Evolutionary conservation across 2,329 filamentous ascomycete genomes (phyloP), one percentile per base, ranked within the genome.

Genomic region (Fusarium domesticum): DNA sequence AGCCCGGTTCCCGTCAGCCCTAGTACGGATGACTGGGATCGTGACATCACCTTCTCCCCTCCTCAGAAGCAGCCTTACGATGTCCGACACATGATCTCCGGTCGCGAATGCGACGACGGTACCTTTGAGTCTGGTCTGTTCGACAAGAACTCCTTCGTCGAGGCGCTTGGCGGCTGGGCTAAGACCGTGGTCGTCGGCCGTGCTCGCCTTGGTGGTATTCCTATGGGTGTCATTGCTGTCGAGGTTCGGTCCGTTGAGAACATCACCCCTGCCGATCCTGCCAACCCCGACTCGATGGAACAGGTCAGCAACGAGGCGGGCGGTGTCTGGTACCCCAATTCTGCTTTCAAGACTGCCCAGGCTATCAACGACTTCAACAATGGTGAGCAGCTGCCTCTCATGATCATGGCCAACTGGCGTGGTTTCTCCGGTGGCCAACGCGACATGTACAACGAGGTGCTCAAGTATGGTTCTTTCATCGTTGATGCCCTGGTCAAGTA

Each of bases 401-500:
- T 98, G 90, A 98, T 98, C 66, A 83, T 98, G 54, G 93, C 93
- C 72, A 98, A 98, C 80, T 98, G 93, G 93, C 86, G 93, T 83
- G 93, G 93, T 77, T 98, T 98, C 89, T 98, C 93, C 58, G 93
- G 93, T 76, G 93, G 93, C 55, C 93, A 98, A 74, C 89, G 92
- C 59, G 93, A 98, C 73, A 98, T 98, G 93, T 98, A 95, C 83
- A 96, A 97, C 75, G 93, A 98, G 74, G 93, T 98, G 14, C 83
- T 98, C 71, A 98, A 98, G 78, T 98, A 98, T 64, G 93, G 93
- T 65, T 96, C 92, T 15, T 97, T 93, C 80, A 98, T 98, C 64
- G 93, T 98, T 58, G 93, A 98, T 64, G 92, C 92, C 43, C 85
- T 98, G 37, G 90, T 96, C 77, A 95, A 96, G 74, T 98, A 89